Percentiles rank a stretch among this genome's conserved stretches.
Conservation (phyloP, 2,329 filamentous ascomycete genomes). For the Didymella sp. region DNA sequence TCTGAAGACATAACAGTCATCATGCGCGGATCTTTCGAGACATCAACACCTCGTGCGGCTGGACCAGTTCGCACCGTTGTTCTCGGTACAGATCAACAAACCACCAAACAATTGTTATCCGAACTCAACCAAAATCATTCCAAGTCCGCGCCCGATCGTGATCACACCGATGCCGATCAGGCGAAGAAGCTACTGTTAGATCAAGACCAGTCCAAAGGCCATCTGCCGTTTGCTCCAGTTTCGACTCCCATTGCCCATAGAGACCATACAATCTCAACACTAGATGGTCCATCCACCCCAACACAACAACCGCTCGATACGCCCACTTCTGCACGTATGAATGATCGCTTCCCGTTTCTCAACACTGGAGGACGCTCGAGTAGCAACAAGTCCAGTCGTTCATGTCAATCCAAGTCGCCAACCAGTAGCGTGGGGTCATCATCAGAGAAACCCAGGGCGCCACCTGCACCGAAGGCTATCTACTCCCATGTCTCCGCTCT, state of each 20-base stretch:
- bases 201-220: neutral
- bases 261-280: slow-evolving; percentile 6
- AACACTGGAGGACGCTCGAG: slow-evolving; percentile 43
- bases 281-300: slow-evolving; percentile 15
- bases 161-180: no score
- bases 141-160: no score
- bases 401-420: slow-evolving; percentile 24
- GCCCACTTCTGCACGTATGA: slow-evolving; percentile 50
- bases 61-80: neutral
- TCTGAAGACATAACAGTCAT: slow-evolving; percentile 36
- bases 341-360: slow-evolving; percentile 55
- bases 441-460: slow-evolving; percentile 17
- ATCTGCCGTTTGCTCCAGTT: neutral
- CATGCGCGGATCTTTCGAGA: slow-evolving; percentile 20
- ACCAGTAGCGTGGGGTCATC: slow-evolving; percentile 27
- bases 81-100: neutral
- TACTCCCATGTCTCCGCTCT: slow-evolving; percentile 34
- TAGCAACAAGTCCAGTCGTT: slow-evolving; percentile 34
- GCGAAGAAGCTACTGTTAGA: neutral
- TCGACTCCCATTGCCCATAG: neutral
- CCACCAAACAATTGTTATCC: no score
- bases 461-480: slow-evolving; percentile 21
- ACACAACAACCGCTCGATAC: slow-evolving; percentile 23
- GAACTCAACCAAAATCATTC: neutral
- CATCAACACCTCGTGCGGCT: slow-evolving; percentile 9